Evolutionary conservation across 805 yeast genomes (phyloP).

Genomic region (Brettanomyces naardenensis): DNA sequence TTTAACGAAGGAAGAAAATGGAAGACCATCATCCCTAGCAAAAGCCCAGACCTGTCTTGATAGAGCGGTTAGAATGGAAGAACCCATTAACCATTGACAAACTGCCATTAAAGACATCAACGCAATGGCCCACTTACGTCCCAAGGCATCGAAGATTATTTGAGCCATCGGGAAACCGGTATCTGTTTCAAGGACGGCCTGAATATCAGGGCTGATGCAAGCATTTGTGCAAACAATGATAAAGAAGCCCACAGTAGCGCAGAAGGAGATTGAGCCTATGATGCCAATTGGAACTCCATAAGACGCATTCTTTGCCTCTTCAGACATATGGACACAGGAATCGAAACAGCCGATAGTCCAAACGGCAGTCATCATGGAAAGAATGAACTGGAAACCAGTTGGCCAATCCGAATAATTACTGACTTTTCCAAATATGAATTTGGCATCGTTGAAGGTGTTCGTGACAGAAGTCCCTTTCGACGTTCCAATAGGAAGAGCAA

Average conservation of each 20-base stretch:
- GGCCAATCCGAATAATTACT: constrained; percentile 27
- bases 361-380: constrained; percentile 36
- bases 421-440: constrained; percentile 27
- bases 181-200: constrained; percentile 20
- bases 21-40: constrained; percentile 41
- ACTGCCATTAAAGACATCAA: constrained; percentile 35
- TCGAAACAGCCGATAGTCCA: constrained; percentile 45
- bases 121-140: constrained; percentile 37
- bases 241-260: constrained; percentile 34
- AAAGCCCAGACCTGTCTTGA: constrained; percentile 42
- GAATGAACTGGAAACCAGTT: constrained; percentile 31
- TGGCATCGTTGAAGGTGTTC: constrained; percentile 24
- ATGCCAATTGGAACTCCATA: constrained; percentile 34
- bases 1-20: constrained; percentile 30
- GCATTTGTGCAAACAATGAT: constrained; percentile 29
- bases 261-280: constrained; percentile 32
- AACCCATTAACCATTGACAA: constrained; percentile 38
- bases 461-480: too few relatives aligned
- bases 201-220: constrained; percentile 23
- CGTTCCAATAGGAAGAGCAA: constrained; percentile 37
- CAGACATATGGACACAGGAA: constrained; percentile 39
- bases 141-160: constrained; percentile 35
- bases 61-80: constrained; percentile 33
- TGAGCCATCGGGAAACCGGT: constrained; percentile 38
- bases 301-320: constrained; percentile 34